phyloP scores from a whole-genome alignment of 164 flowering plant species.

The Amborella trichopoda region DNA sequence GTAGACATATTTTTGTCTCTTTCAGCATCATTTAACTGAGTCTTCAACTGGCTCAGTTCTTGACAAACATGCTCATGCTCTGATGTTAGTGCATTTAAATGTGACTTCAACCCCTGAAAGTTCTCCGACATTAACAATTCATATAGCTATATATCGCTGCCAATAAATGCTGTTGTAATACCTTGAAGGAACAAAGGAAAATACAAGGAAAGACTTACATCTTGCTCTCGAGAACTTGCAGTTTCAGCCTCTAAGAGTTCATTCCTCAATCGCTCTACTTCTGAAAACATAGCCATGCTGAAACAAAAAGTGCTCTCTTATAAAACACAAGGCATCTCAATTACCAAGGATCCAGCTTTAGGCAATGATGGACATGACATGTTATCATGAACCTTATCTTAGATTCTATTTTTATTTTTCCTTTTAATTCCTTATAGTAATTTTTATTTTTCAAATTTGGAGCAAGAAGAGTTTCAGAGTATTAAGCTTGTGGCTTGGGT shows the following conservation, averaged over 20 bases:
- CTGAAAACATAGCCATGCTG: conserved; percentile 41
- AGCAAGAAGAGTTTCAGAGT: too few relatives aligned
- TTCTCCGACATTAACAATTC: neutral
- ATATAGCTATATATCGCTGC: neutral
- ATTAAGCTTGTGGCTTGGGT: too few relatives aligned
- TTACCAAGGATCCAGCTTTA: too few relatives aligned
- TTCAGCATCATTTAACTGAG: conserved; percentile 19
- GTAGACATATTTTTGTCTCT: conserved; percentile 21
- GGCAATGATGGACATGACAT: too few relatives aligned
- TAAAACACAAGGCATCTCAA: too few relatives aligned
- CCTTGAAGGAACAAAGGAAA: conserved; percentile 1
- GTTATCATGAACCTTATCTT: too few relatives aligned
- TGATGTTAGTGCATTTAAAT: conserved; percentile 12
- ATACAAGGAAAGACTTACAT: conserved; percentile 19
- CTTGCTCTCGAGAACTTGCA: conserved; percentile 19
- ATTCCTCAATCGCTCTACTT: conserved; percentile 32
- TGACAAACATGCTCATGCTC: conserved; percentile 18
- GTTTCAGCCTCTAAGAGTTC: conserved; percentile 16
- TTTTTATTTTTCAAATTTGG: too few relatives aligned
- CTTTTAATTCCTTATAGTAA: too few relatives aligned
- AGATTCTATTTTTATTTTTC: too few relatives aligned
- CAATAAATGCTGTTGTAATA: neutral
- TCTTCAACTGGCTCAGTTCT: conserved; percentile 21
- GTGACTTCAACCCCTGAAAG: conserved; percentile 18
- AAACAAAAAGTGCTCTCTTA: conserved; percentile 3